Evolutionary conservation across 345 rosid species (phyloP).

Genomic region (Clausena lansium): DNA sequence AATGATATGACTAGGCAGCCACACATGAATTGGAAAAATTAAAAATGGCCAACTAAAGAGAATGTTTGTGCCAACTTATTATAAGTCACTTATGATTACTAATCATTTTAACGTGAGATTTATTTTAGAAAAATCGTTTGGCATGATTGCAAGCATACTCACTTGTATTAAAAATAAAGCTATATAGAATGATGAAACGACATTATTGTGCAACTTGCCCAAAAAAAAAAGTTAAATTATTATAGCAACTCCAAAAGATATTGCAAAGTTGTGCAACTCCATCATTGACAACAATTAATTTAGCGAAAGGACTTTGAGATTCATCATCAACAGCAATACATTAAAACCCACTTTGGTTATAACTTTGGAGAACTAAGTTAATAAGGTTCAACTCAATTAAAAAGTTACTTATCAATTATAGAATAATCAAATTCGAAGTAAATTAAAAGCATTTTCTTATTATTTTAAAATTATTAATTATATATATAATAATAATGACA

Average conservation of each 20-base stretch:
- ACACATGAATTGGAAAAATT: neutral
- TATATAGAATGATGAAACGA: neutral
- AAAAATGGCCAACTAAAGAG: conserved; percentile 2
- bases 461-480: too few relatives aligned
- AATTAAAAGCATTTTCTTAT: too few relatives aligned
- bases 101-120: neutral
- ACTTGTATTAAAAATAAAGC: neutral
- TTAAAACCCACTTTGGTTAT: neutral
- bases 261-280: neutral
- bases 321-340: neutral
- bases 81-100: neutral
- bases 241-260: neutral
- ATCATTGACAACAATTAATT: neutral
- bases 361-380: neutral
- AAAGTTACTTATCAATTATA: too few relatives aligned
- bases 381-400: too few relatives aligned
- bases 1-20: neutral
- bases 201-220: neutral
- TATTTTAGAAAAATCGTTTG: neutral
- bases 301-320: neutral
- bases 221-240: too few relatives aligned
- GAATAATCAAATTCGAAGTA: too few relatives aligned
- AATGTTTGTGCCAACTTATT: neutral
- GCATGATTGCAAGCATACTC: neutral
- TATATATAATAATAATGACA: too few relatives aligned